Evolutionary conservation across 2,329 filamentous ascomycete species (phyloP).

Genomic region (Clonostachys rhizophaga): DNA sequence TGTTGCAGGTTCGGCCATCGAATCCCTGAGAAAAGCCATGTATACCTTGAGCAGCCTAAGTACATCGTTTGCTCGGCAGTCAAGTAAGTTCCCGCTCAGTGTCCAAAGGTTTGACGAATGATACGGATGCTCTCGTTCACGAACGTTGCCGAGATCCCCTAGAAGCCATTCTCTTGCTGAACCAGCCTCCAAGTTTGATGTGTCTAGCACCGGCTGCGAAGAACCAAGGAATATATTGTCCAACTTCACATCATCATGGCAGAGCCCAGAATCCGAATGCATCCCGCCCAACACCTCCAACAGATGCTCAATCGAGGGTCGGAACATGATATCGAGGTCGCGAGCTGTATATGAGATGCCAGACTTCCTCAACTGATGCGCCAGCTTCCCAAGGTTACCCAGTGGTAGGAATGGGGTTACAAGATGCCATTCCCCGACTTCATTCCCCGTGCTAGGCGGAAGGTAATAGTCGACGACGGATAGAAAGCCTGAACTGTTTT

Average conservation of each 20-base stretch:
- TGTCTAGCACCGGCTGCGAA: background rate
- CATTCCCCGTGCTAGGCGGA: conserved; percentile 2
- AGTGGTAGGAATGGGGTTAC: conserved; percentile 16
- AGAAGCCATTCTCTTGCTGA: conserved; percentile 16
- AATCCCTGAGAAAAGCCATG: conserved; percentile 15
- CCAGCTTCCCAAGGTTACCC: conserved; percentile 16
- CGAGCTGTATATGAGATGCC: conserved; percentile 6
- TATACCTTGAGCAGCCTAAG: conserved; percentile 21
- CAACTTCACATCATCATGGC: conserved; percentile 24
- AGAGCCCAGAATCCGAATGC: conserved; percentile 14
- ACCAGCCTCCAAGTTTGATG: background rate
- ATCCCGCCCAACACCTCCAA: conserved; percentile 15
- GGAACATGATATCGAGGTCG: conserved; percentile 19
- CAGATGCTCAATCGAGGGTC: conserved; percentile 18
- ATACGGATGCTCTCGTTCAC: conserved; percentile 18
- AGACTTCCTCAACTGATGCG: conserved; percentile 10
- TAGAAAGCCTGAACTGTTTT: conserved; percentile 12
- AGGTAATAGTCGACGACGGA: conserved; percentile 22
- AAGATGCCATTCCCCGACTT: conserved; percentile 15
- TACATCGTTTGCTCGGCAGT: conserved; percentile 24
- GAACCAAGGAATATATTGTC: conserved; percentile 21
- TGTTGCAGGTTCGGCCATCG: conserved; percentile 7
- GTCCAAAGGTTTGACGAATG: conserved; percentile 21
- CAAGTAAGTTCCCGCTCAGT: conserved; percentile 14
- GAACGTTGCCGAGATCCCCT: conserved; percentile 22